Evolutionary conservation across 75 land plant genomes (phyloP), one percentile per base, ranked within the genome.

Genomic region (Selaginella tamariscina): DNA sequence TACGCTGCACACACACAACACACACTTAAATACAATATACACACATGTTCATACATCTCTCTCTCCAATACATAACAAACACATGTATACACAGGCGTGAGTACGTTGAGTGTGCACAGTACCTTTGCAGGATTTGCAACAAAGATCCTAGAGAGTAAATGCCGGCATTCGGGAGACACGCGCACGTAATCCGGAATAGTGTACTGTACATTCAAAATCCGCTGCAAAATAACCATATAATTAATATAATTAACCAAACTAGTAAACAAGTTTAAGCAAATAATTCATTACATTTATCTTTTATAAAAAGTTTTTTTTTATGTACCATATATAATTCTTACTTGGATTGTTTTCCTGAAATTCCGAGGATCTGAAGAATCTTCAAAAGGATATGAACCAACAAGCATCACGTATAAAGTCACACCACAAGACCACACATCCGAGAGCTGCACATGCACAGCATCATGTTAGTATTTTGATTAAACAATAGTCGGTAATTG

Each of bases 341-440:
- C 96, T 71, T 75, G 78, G 32, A 79, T 79, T 30, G 81, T 79
- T 31, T 76, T 79, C 30, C 65, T 64, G 54, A 79, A 79, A 32
- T 75, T 79, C 27, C 74, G 70, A 0, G 79, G 78, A 5, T 79
- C 81, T 56, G 70, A 56, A 1, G 81, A 78, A 49, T 79, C 81
- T 39, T 79, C 81, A 49, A 79, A 79, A 29, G 81, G 81, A 62
- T 79, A 79, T 9, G 81, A 78, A 24, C 81, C 81, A 15, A 76
- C 81, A 21, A 79, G 31, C 81, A 79, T 79, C 18, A 79, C 81
- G 68, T 76, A 79, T 0, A 79, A 56, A 0, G 81, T 79, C 1
- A 79, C 81, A 55, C 81, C 81, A 71, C 81, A 79, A 5, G 81
- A 79, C 81, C 81, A 79, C 1, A 79, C 81, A 60, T 79, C 81